Evolutionary conservation across 768 basidiomycete species (phyloP).

Genomic region (Russula sp.): DNA sequence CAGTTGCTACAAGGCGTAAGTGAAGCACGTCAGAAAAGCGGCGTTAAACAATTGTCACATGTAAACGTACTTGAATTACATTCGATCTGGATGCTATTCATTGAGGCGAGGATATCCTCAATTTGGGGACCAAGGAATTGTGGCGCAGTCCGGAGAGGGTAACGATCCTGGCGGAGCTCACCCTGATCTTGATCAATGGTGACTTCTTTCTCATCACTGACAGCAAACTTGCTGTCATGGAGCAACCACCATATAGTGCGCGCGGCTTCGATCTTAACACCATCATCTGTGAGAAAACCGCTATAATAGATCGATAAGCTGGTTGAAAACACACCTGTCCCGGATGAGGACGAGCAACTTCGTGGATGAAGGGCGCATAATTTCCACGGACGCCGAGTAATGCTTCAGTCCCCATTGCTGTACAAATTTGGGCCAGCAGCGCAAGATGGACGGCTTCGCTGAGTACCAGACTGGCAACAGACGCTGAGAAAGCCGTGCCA

Average conservation of each 20-base stretch:
- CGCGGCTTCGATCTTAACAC: constrained; percentile 60
- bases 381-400: constrained; percentile 68
- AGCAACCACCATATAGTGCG: constrained; percentile 66
- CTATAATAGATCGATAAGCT: background rate
- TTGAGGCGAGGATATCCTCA: constrained; percentile 68
- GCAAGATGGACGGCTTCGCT: constrained; percentile 68
- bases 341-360: constrained; percentile 73
- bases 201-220: constrained; percentile 65
- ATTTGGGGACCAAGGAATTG: constrained; percentile 87
- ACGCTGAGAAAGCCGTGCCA: constrained; percentile 82
- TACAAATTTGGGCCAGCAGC: constrained; percentile 66
- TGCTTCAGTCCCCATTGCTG: constrained; percentile 83
- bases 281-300: constrained; percentile 2
- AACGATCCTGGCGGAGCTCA: constrained; percentile 75
- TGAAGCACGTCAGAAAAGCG: background rate
- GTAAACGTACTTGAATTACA: constrained; percentile 71
- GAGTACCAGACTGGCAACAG: constrained; percentile 71
- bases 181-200: constrained; percentile 71
- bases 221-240: constrained; percentile 63
- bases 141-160: constrained; percentile 68
- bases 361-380: constrained; percentile 77
- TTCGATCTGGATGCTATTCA: constrained; percentile 64
- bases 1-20: constrained; percentile 56
- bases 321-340: constrained; percentile 54
- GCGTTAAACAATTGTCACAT: background rate